A percentile compares a stretch with the other conserved stretches of the same genome.
Conservation (phyloP, 495 filamentous ascomycete genomes). For the Podospora anserina region DNA sequence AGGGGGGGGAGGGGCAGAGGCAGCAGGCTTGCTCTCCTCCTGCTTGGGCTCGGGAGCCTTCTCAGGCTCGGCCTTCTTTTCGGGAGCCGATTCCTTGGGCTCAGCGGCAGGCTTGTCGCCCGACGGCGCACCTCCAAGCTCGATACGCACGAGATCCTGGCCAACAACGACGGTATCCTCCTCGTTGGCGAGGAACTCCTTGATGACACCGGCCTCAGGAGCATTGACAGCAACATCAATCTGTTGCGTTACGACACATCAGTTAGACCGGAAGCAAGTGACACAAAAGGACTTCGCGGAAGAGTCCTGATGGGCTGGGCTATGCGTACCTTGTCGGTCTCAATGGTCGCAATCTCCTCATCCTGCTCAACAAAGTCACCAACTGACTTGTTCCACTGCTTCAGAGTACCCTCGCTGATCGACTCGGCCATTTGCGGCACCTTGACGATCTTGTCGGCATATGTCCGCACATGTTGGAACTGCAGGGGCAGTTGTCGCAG, state of each 20-base stretch:
- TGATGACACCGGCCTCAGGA: constrained; percentile 84
- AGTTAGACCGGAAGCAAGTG: constrained; percentile 4
- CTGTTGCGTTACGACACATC: constrained; percentile 41
- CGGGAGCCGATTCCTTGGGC: constrained; percentile 57
- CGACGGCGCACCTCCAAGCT: constrained; percentile 64
- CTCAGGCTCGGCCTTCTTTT: constrained; percentile 54
- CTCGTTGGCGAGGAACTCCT: constrained; percentile 87
- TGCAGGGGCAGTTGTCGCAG: constrained; percentile 45
- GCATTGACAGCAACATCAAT: constrained; percentile 96
- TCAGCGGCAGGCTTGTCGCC: constrained; percentile 51
- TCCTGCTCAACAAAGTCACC: constrained; percentile 94
- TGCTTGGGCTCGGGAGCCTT: constrained; percentile 44
- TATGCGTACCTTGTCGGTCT: constrained; percentile 91
- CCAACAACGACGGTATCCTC: constrained; percentile 96
- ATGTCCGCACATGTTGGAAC: constrained; percentile 51
- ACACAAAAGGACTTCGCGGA: not conserved
- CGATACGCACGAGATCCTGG: constrained; percentile 82
- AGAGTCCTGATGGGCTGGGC: not conserved
- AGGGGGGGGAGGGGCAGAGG: constrained; percentile 32
- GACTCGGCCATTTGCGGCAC: constrained; percentile 99
- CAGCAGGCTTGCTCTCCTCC: constrained; percentile 31
- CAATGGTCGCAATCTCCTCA: constrained; percentile 98
- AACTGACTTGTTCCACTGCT: constrained; percentile 91
- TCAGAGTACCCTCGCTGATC: constrained; percentile 95
- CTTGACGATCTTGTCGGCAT: constrained; percentile 81